Conservation (phyloP, 2,329 filamentous ascomycete genomes). For the Juglanconis sp. region DNA sequence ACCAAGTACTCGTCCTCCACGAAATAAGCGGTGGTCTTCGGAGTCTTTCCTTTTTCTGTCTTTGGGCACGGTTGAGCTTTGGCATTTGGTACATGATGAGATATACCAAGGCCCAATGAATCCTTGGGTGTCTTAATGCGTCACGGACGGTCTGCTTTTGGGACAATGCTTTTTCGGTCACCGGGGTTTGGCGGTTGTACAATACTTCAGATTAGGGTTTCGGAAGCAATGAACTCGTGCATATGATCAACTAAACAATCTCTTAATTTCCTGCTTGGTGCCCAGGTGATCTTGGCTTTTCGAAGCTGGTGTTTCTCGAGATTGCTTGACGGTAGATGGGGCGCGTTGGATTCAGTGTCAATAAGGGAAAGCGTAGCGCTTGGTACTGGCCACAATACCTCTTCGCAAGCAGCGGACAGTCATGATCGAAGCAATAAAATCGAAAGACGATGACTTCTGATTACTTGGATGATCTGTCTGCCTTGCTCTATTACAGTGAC, state of each 20-base stretch:
- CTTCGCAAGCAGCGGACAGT: not conserved
- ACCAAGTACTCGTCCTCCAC: slow-evolving; percentile 99
- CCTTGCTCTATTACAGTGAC: no score
- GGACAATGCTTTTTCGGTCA: slow-evolving; percentile 67
- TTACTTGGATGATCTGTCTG: no score
- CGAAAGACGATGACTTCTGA: no score
- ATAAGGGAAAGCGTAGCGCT: not conserved
- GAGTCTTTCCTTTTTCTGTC: slow-evolving; percentile 51
- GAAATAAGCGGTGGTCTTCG: slow-evolving; percentile 69
- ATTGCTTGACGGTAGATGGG: not conserved
- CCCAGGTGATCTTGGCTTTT: not conserved
- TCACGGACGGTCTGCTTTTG: slow-evolving; percentile 64
- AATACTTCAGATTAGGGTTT: slow-evolving; percentile 66
- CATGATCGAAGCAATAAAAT: no score
- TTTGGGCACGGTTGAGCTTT: slow-evolving; percentile 50
- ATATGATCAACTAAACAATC: slow-evolving; percentile 43
- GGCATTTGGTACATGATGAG: slow-evolving; percentile 59
- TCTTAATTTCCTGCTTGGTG: not conserved
- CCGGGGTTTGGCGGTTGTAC: slow-evolving; percentile 69
- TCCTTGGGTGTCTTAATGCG: slow-evolving; percentile 65
- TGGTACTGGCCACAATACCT: not conserved
- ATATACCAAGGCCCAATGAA: slow-evolving; percentile 40
- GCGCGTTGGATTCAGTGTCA: not conserved
- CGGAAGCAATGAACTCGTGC: slow-evolving; percentile 60
- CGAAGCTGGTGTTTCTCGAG: not conserved